Percentiles rank a stretch among this genome's conserved stretches.
phyloP scores from a whole-genome alignment of 2,329 filamentous ascomycete genomes.

The Rutstroemia sp. region DNA sequence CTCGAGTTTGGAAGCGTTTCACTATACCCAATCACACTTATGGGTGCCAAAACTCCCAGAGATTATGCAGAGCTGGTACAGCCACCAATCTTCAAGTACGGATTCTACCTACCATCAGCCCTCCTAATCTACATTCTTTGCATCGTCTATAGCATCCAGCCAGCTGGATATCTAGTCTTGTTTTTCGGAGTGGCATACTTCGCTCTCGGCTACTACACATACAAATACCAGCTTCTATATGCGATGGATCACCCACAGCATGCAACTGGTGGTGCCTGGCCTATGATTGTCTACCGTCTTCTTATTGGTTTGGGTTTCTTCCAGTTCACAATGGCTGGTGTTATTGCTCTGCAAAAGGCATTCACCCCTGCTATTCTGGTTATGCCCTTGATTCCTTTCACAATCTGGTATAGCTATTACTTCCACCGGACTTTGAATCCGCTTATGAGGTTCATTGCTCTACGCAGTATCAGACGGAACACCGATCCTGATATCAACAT shows the following conservation, averaged over 20 bases:
- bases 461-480: slow-evolving; percentile 70
- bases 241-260: slow-evolving; percentile 97
- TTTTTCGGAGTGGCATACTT: slow-evolving; percentile 81
- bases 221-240: slow-evolving; percentile 96
- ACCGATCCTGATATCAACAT: slow-evolving; percentile 41
- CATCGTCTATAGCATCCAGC: slow-evolving; percentile 85
- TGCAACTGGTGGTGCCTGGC: slow-evolving; percentile 88
- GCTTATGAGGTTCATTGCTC: slow-evolving; percentile 83
- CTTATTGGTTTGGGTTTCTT: slow-evolving; percentile 82
- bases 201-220: slow-evolving; percentile 74
- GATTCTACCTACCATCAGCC: slow-evolving; percentile 89
- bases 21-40: slow-evolving; percentile 71
- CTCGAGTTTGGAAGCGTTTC: slow-evolving; percentile 82
- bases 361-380: slow-evolving; percentile 68
- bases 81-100: slow-evolving; percentile 87
- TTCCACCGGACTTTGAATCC: slow-evolving; percentile 78
- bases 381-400: slow-evolving; percentile 68
- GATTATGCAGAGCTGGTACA: slow-evolving; percentile 77
- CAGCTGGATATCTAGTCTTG: slow-evolving; percentile 71
- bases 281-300: slow-evolving; percentile 90
- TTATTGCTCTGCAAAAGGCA: slow-evolving; percentile 67
- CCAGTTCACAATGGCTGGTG: slow-evolving; percentile 83
- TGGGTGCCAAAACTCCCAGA: slow-evolving; percentile 78
- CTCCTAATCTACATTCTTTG: slow-evolving; percentile 93
- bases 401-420: slow-evolving; percentile 83